Evolutionary conservation across 1,284 basidiomycete species (phyloP).

Genomic region (Apiotrichum montevideense): DNA sequence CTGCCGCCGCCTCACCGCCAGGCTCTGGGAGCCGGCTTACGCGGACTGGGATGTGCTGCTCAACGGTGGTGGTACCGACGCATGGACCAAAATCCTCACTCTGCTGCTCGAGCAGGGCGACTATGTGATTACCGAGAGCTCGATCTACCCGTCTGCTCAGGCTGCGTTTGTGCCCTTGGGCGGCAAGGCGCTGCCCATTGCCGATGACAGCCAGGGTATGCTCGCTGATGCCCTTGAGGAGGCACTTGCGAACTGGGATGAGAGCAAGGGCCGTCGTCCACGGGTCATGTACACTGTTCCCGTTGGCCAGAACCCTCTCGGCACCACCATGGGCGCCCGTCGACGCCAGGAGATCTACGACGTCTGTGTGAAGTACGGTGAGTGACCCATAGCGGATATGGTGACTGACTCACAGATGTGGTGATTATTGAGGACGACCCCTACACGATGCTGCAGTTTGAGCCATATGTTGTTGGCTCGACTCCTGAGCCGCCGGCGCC

Average conservation of each 20-base stretch:
- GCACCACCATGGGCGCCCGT: constrained; percentile 56
- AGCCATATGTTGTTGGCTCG: constrained; percentile 8
- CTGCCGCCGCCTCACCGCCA: constrained; percentile 52
- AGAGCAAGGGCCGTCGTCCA: constrained; percentile 51
- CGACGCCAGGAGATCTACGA: constrained; percentile 70
- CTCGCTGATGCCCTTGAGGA: constrained; percentile 56
- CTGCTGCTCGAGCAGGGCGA: constrained; percentile 68
- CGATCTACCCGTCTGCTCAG: constrained; percentile 44
- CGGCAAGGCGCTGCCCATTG: constrained; percentile 44
- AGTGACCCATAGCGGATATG: not conserved
- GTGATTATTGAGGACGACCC: constrained; percentile 71
- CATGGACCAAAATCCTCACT: constrained; percentile 43
- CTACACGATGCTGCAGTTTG: constrained; percentile 59
- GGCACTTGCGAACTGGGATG: constrained; percentile 61
- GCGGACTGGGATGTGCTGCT: constrained; percentile 56
- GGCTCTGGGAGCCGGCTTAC: constrained; percentile 61
- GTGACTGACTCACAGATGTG: constrained; percentile 48
- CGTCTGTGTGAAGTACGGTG: constrained; percentile 62
- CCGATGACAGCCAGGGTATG: constrained; percentile 65
- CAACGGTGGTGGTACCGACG: constrained; percentile 70
- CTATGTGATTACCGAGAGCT: constrained; percentile 56
- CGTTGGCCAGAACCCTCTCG: constrained; percentile 61
- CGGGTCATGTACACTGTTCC: constrained; percentile 58
- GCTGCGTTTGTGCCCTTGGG: constrained; percentile 25
- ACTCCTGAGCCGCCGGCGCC: constrained; percentile 1